Percentiles rank a stretch among this genome's conserved stretches.
phyloP scores from a whole-genome alignment of 352 stramenopile genomes.

The Globisporangium nagaii region DNA sequence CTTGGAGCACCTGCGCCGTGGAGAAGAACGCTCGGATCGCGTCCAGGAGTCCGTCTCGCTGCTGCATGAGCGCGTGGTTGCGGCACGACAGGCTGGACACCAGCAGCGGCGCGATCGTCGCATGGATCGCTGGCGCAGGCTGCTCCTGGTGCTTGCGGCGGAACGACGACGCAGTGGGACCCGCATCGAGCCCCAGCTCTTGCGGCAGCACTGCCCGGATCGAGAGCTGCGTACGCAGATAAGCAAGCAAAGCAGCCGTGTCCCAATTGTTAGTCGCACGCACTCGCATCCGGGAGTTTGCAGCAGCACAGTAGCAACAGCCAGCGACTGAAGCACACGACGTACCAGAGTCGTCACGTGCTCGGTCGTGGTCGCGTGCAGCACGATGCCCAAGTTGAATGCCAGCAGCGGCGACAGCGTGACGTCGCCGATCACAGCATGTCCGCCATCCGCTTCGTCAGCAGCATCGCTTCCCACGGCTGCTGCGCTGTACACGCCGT shows the following conservation, averaged over 20 bases:
- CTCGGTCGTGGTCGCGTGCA: slow-evolving; percentile 23
- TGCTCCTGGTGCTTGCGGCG: slow-evolving; percentile 49
- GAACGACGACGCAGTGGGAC: slow-evolving; percentile 18
- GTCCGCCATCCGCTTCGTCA: neutral
- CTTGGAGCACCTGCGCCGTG: slow-evolving; percentile 53
- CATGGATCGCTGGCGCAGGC: slow-evolving; percentile 41
- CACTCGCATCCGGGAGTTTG: too few species aligned
- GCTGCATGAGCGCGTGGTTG: slow-evolving; percentile 46
- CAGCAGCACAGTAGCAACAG: neutral
- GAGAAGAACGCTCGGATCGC: slow-evolving; percentile 60
- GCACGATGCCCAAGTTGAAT: slow-evolving; percentile 64
- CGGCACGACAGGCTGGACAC: slow-evolving; percentile 57
- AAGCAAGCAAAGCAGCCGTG: neutral
- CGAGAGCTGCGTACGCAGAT: slow-evolving; percentile 19
- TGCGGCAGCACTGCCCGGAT: slow-evolving; percentile 29
- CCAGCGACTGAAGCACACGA: neutral
- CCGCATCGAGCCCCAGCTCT: slow-evolving; percentile 38
- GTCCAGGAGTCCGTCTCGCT: slow-evolving; percentile 48
- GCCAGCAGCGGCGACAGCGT: slow-evolving; percentile 64
- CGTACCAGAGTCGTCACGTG: slow-evolving; percentile 26
- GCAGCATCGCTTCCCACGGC: neutral
- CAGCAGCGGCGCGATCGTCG: slow-evolving; percentile 58
- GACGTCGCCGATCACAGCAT: slow-evolving; percentile 15
- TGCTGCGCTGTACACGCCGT: slow-evolving; percentile 4
- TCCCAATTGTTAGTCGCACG: too few species aligned